Evolutionary conservation across 2,329 filamentous ascomycete genomes (phyloP).

Genomic region (Ceratocystis diversiconidia): DNA sequence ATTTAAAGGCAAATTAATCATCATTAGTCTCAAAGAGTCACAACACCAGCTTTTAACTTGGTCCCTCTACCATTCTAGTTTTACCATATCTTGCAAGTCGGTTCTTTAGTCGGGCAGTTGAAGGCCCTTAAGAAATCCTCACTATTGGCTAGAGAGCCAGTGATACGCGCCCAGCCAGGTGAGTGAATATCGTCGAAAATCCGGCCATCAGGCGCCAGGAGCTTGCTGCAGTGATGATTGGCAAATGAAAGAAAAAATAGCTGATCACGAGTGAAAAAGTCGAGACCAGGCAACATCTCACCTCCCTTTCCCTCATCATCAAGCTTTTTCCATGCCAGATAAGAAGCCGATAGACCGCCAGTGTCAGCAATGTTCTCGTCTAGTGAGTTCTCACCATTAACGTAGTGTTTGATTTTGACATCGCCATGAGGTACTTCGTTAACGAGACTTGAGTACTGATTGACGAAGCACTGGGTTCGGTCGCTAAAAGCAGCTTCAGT

Average conservation of each 20-base stretch:
- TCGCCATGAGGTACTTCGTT: background rate
- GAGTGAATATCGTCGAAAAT: conserved; percentile 53
- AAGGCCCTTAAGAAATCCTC: conserved; percentile 54
- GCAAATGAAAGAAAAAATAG: conserved; percentile 54
- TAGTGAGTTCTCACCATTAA: conserved; percentile 49
- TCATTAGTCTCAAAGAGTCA: too few relatives aligned
- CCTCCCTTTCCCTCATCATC: conserved; percentile 34
- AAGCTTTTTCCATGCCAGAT: conserved; percentile 49
- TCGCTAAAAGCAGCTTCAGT: conserved; percentile 45
- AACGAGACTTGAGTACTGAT: conserved; percentile 39
- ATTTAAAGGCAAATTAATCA: too few relatives aligned
- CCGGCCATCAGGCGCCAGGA: conserved; percentile 38
- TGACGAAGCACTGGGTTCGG: conserved; percentile 49
- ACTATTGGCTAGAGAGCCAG: conserved; percentile 53
- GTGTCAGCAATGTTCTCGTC: conserved; percentile 61
- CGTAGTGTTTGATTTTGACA: conserved; percentile 35
- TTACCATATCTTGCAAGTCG: conserved; percentile 60
- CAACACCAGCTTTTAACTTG: too few relatives aligned
- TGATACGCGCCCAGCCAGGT: conserved; percentile 45
- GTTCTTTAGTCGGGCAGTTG: conserved; percentile 48
- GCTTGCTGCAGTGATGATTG: conserved; percentile 54
- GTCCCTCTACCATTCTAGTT: too few relatives aligned
- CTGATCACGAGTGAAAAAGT: conserved; percentile 50
- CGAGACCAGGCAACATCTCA: conserved; percentile 43
- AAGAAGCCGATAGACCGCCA: conserved; percentile 49